These are phyloP conservation scores for Phialophora expanda DNA, from an alignment of 2,329 filamentous ascomycete species.

Conservation along the genomic window DNA sequence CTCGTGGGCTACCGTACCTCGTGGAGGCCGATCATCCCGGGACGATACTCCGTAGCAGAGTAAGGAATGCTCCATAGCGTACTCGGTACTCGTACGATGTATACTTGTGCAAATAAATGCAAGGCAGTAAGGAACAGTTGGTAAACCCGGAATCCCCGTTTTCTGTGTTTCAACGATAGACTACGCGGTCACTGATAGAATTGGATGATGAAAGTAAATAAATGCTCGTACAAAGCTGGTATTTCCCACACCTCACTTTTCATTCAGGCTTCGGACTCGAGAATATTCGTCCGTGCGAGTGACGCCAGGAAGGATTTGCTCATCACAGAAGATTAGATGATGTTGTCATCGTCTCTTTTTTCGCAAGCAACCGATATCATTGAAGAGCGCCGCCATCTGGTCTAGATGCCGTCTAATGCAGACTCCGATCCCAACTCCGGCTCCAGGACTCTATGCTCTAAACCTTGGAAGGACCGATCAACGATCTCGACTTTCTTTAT, in stretches of 20 bases:
- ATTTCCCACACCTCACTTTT: background rate
- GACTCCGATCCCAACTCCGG: background rate
- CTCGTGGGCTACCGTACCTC: background rate
- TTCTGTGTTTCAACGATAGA: too few species aligned
- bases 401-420: slow-evolving; percentile 1
- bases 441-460: background rate
- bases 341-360: background rate
- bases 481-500: background rate
- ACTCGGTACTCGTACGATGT: too few species aligned
- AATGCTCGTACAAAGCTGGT: too few species aligned
- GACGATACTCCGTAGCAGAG: background rate
- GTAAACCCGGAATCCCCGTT: background rate
- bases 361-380: background rate
- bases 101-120: too few species aligned
- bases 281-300: background rate
- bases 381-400: background rate
- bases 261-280: too few species aligned
- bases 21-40: background rate
- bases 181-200: background rate
- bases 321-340: background rate
- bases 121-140: background rate
- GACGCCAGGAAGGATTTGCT: background rate
- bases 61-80: background rate
- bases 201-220: too few species aligned
- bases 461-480: background rate